Evolutionary conservation across 257 asterid genomes (phyloP).

Genomic region (Petrea volubilis): DNA sequence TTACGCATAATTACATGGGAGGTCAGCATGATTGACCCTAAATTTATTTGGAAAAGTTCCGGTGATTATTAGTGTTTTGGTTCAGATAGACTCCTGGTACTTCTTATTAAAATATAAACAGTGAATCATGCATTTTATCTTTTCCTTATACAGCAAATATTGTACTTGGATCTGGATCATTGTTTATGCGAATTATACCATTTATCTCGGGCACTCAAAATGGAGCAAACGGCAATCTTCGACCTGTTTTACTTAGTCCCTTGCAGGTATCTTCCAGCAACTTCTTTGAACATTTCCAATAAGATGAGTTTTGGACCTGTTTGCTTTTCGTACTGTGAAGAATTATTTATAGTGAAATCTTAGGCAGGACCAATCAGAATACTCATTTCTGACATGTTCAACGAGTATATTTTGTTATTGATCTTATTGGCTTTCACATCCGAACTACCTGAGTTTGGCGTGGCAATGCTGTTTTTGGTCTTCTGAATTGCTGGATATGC

Average conservation of each 20-base stretch:
- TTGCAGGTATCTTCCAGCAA: slow-evolving; percentile 69
- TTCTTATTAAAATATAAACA: slow-evolving; percentile 6
- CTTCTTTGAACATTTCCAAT: neutral
- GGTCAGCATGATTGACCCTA: too few relatives aligned
- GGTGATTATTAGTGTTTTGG: neutral
- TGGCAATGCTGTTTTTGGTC: slow-evolving; percentile 16
- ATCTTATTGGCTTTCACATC: neutral
- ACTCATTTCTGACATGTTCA: neutral
- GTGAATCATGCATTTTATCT: slow-evolving; percentile 13
- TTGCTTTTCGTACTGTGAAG: neutral
- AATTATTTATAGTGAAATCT: neutral
- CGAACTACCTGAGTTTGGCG: slow-evolving; percentile 2
- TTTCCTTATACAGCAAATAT: slow-evolving; percentile 58
- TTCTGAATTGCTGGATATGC: neutral
- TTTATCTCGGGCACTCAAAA: slow-evolving; percentile 48
- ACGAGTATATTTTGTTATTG: neutral
- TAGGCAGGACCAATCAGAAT: neutral
- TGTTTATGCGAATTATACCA: slow-evolving; percentile 80
- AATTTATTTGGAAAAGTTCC: neutral
- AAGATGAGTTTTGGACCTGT: neutral
- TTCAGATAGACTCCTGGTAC: slow-evolving; percentile 4
- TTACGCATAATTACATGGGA: too few relatives aligned
- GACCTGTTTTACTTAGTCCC: slow-evolving; percentile 71
- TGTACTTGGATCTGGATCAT: slow-evolving; percentile 75
- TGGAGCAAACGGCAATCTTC: slow-evolving; percentile 40